Percentiles rank a stretch among this genome's conserved stretches.
phyloP scores from a whole-genome alignment of 140 eudicot genomes.

The Anethum foeniculum region DNA sequence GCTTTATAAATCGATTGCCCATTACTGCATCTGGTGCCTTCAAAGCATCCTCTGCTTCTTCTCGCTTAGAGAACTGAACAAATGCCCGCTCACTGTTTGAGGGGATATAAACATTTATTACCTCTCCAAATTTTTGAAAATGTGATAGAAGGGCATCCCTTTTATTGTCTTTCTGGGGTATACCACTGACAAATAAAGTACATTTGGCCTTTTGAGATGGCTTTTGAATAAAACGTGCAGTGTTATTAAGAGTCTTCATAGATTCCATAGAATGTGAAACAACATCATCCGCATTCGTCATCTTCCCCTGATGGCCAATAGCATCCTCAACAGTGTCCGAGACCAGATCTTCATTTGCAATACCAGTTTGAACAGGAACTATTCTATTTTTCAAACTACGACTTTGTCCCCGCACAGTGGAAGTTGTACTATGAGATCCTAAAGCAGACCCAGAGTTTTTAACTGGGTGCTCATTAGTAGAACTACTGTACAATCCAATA shows the following conservation, averaged over 20 bases:
- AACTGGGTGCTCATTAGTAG: constrained; percentile 36
- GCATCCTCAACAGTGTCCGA: constrained; percentile 19
- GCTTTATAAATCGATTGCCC: constrained; percentile 83
- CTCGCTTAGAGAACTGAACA: constrained; percentile 81
- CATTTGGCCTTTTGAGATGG: constrained; percentile 70
- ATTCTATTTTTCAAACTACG: background rate
- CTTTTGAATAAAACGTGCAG: constrained; percentile 19
- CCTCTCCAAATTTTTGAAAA: constrained; percentile 85
- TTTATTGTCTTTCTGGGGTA: constrained; percentile 65
- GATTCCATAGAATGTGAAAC: background rate
- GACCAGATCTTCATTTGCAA: constrained; percentile 29
- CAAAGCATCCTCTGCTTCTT: constrained; percentile 87
- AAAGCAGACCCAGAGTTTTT: constrained; percentile 30
- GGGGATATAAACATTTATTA: constrained; percentile 55
- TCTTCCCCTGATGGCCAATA: constrained; percentile 29
- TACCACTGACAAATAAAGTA: constrained; percentile 67
- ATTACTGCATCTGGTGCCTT: constrained; percentile 93
- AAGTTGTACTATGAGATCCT: constrained; percentile 37
- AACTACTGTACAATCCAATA: constrained; percentile 25
- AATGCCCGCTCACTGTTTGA: constrained; percentile 64
- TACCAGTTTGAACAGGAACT: constrained; percentile 16
- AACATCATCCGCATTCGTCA: constrained; percentile 8
- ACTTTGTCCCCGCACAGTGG: background rate
- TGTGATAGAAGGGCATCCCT: constrained; percentile 61
- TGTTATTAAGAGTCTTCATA: background rate